Percentiles rank a stretch among this genome's conserved stretches.
Conservation (phyloP, 2,329 filamentous ascomycete genomes). For the Claviceps monticola region DNA sequence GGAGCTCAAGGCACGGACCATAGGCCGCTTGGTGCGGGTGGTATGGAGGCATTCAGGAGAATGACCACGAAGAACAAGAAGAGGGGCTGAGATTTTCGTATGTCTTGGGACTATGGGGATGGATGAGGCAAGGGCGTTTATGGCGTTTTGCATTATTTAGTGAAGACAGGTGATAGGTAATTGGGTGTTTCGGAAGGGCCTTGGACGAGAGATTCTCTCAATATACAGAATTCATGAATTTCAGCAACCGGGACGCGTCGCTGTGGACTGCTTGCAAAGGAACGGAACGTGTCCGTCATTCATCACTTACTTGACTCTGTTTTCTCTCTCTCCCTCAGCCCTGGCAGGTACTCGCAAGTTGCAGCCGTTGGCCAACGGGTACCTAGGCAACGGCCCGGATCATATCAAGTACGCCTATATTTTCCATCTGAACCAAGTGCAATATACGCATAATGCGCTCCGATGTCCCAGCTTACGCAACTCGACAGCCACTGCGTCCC, state of each 20-base stretch:
- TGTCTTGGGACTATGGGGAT: background rate
- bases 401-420: too few relatives aligned
- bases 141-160: background rate
- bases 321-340: background rate
- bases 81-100: constrained; percentile 11
- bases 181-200: background rate
- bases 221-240: background rate
- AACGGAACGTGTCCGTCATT: background rate
- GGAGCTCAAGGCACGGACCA: constrained; percentile 36
- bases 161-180: background rate
- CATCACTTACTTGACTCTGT: background rate
- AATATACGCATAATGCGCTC: background rate
- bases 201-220: background rate
- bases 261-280: background rate
- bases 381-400: too few relatives aligned
- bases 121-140: background rate
- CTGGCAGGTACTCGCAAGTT: too few relatives aligned
- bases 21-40: constrained; percentile 47
- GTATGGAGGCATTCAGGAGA: constrained; percentile 50
- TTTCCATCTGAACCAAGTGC: too few relatives aligned
- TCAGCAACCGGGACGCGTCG: too few relatives aligned
- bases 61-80: constrained; percentile 53
- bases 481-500: too few relatives aligned
- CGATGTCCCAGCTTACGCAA: background rate
- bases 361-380: too few relatives aligned